Evolutionary conservation across 768 basidiomycete genomes (phyloP), one percentile per base, ranked within the genome.

Genomic region (Tephrocybe sp.): DNA sequence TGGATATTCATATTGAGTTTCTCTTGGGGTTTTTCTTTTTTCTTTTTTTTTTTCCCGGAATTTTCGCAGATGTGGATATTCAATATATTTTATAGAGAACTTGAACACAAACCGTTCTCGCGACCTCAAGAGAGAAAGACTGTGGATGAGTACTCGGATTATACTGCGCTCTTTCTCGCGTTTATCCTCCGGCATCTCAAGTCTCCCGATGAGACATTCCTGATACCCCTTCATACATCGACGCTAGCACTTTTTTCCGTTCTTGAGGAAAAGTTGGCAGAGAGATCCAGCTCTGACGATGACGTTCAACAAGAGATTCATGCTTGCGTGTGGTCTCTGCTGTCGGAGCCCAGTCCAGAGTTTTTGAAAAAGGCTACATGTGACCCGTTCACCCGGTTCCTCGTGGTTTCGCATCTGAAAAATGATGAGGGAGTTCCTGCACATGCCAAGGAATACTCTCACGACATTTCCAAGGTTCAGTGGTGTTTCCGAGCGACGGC

Each of bases 401-500:
- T 47, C 1, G 11, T 52, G 2, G 38, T 47, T 1, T n/a, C 18
- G 1, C 37, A 52, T 7, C n/a, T 46, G 0, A 21, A 40, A 17
- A 38, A 47, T 15, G 39, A 52, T 2, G 3, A 12, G 0, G 38
- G 32, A 0, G 20, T 18, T 2, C 32, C 34, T 25, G 10, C 36
- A 3, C 23, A 9, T 7, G 39, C 32, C 1, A 17, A 2, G 0
- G 18, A 18, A 1, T 39, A 39, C 34, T 18, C 39, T 0, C 51
- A 47, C n/a, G 17, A 41, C 18, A 14, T 52, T 2, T 20, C 39
- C 8, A 9, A 20, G 3, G 51, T 38, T 2, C 45, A 52, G 23
- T 52, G 45, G 50, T 25, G 25, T 39, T 51, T 51, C 5, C 11
- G 38, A 17, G 44, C 44, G 1, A 51, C 44, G 1, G 44, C 44